Conservation (phyloP, 2,329 filamentous ascomycete genomes). For the Cladosporium phlei region DNA sequence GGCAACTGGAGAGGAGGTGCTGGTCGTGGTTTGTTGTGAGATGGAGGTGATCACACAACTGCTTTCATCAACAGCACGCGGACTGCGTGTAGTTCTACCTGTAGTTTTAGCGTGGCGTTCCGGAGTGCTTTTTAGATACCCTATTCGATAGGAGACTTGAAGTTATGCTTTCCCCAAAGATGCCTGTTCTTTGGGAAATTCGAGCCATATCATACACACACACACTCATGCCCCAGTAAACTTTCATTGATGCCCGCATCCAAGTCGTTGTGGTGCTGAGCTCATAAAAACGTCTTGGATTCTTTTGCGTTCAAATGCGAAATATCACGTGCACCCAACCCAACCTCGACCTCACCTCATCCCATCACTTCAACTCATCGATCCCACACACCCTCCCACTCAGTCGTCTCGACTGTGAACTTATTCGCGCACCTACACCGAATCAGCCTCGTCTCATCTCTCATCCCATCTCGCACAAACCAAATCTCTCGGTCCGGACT, state of each 20-base stretch:
- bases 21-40: constrained; percentile 9
- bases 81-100: neutral
- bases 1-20: constrained; percentile 51
- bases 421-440: constrained; percentile 47
- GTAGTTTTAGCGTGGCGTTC: constrained; percentile 37
- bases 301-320: too few species aligned
- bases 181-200: neutral
- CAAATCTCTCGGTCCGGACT: neutral
- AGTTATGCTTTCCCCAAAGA: neutral
- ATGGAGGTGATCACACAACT: neutral
- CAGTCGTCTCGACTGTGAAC: constrained; percentile 58
- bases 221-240: too few species aligned
- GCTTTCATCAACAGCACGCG: neutral
- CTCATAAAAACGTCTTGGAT: too few species aligned
- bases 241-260: too few species aligned
- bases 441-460: neutral
- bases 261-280: too few species aligned
- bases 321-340: constrained; percentile 14
- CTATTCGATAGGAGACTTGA: neutral
- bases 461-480: too few species aligned
- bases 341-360: constrained; percentile 14
- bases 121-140: constrained; percentile 9
- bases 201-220: too few species aligned
- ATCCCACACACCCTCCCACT: constrained; percentile 47
- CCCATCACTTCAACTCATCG: neutral